phyloP scores from a whole-genome alignment of 805 yeast genomes.

The Kazachstania viticola region DNA sequence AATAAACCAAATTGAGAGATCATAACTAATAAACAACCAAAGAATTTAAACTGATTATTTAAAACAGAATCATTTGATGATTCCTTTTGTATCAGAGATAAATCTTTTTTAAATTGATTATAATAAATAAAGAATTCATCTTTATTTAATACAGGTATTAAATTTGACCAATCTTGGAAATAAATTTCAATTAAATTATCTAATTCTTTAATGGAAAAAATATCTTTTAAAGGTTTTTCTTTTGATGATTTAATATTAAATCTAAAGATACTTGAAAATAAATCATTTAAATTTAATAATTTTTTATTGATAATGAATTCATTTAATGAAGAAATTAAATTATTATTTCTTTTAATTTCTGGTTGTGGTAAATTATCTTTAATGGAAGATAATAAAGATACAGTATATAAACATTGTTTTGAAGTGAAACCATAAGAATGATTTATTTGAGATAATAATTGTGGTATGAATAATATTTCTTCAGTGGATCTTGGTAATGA shows the following conservation, averaged over 20 bases:
- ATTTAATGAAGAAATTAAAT: constrained; percentile 10
- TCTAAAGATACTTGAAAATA: constrained; percentile 14
- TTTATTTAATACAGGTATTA: constrained; percentile 59
- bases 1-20: constrained; percentile 25
- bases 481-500: constrained; percentile 70
- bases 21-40: constrained; percentile 16
- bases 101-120: constrained; percentile 5
- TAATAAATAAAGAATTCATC: constrained; percentile 57
- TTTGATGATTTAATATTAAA: constrained; percentile 9
- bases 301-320: constrained; percentile 21
- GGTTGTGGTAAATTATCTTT: constrained; percentile 42
- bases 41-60: constrained; percentile 18
- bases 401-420: constrained; percentile 58
- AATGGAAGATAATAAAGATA: constrained; percentile 57
- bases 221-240: not conserved
- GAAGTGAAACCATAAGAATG: constrained; percentile 63
- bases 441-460: constrained; percentile 56
- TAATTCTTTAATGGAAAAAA: constrained; percentile 21
- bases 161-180: constrained; percentile 68
- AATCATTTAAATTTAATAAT: constrained; percentile 10
- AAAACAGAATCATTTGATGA: not conserved
- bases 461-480: constrained; percentile 66
- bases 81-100: not conserved
- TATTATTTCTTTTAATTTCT: constrained; percentile 6
- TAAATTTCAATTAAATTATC: constrained; percentile 59